A percentile compares a stretch with the other conserved stretches of the same genome.
Conservation (phyloP, 208 protist genomes). For the Angomonas ambiguus region DNA sequence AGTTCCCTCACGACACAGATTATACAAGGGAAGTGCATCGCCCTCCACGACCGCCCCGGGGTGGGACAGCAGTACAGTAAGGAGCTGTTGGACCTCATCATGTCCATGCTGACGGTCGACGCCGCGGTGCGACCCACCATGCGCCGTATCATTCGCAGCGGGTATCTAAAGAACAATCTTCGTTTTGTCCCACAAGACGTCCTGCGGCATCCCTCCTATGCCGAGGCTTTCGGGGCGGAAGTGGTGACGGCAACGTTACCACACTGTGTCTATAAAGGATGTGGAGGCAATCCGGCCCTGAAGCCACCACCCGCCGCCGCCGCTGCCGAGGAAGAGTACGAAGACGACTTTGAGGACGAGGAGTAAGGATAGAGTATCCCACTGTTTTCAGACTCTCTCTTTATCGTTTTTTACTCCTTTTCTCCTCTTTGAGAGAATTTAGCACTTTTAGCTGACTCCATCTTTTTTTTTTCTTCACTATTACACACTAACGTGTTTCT, state of each 20-base stretch:
- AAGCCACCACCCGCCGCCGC: background rate
- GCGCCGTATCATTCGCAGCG: conserved; percentile 45
- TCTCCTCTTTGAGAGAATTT: no score
- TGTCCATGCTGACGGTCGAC: conserved; percentile 54
- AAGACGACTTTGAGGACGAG: conserved; percentile 45
- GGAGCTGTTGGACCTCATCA: conserved; percentile 49
- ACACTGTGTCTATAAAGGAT: background rate
- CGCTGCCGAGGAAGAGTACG: conserved; percentile 23
- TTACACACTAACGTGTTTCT: background rate
- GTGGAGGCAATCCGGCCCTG: background rate
- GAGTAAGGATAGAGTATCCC: background rate
- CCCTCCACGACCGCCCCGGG: conserved; percentile 13
- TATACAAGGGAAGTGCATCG: conserved; percentile 16
- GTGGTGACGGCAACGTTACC: conserved; percentile 32
- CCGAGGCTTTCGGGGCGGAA: conserved; percentile 37
- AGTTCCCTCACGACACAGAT: conserved; percentile 26
- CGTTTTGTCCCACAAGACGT: conserved; percentile 28
- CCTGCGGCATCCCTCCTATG: conserved; percentile 34
- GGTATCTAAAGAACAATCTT: conserved; percentile 45
- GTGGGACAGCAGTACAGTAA: conserved; percentile 36
- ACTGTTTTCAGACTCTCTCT: background rate
- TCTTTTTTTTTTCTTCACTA: no score
- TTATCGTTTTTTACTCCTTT: no score
- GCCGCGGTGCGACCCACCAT: conserved; percentile 49
- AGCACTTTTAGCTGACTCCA: no score